Evolutionary conservation across 768 basidiomycete species (phyloP), one percentile per base, ranked within the genome.

Genomic region (Lepiota brunneoincarnata): DNA sequence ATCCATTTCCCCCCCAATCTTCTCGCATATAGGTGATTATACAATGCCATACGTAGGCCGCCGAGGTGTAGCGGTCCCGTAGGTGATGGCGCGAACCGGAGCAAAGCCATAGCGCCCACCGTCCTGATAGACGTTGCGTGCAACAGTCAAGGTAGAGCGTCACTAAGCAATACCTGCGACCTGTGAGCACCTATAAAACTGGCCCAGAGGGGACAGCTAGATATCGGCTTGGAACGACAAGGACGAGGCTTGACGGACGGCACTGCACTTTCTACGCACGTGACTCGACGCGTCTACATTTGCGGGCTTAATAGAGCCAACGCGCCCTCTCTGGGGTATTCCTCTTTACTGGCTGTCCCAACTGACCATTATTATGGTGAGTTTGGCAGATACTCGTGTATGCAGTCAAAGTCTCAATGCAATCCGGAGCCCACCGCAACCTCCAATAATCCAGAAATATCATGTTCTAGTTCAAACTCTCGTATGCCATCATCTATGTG

Each of bases 81-180:
- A 1, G 97, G 97, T 1, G 97, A 98, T 1, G 97, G 97, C 2
- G 96, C 97, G 68, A 99, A 98, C 14, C 97, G 86, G 14, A 98
- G 69, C 15, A 93, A 74, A 10, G 77, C 79, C 76, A 85, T 54
- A 14, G 51, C 36, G 43, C n/a, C 10, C n/a, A 20, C 41, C 31
- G 42, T 36, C 35, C 35, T 52, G 42, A 52, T 24, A 34, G 41
- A 36, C 31, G 42, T 18, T 9, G 6, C 4, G 28, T 31, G 3
- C 38, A 17, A 18, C 26, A n/a, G n/a, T 17, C 34, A 26, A 17
- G 14, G 10, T 15, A 24, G 21, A 18, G 12, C 12, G 35, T 37
- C 26, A 49, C 48, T 15, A 38, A 14, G 37, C 43, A 45, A 31
- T 37, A 34, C 18, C 12, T 31, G 49, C 26, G n/a, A 14, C n/a